phyloP scores from a whole-genome alignment of 371 early-diverging fungal genomes.

The Nematocida sp. region DNA sequence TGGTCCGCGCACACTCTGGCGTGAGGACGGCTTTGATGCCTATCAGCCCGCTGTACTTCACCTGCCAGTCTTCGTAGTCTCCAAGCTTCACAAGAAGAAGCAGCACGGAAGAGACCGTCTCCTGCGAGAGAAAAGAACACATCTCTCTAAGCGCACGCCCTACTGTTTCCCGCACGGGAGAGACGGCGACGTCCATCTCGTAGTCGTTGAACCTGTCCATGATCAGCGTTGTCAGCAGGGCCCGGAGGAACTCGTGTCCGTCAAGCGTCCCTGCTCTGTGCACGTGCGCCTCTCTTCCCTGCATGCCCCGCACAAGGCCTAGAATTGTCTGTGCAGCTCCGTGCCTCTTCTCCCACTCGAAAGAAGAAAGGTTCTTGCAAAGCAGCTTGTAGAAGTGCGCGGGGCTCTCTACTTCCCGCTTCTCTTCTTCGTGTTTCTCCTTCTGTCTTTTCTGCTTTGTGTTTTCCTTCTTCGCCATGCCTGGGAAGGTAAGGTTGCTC shows the following conservation, averaged over 20 bases:
- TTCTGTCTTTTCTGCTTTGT: slow-evolving; percentile 2
- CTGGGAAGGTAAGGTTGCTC: slow-evolving; percentile 36
- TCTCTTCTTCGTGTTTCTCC: slow-evolving; percentile 43
- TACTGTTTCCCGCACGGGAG: slow-evolving; percentile 63
- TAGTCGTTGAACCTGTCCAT: slow-evolving; percentile 65
- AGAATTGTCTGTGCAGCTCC: slow-evolving; percentile 57
- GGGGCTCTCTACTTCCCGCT: slow-evolving; percentile 46
- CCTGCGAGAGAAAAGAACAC: slow-evolving; percentile 40
- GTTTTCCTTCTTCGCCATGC: slow-evolving; percentile 3
- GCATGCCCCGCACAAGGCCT: slow-evolving; percentile 44
- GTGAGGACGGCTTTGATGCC: slow-evolving; percentile 46
- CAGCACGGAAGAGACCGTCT: slow-evolving; percentile 40
- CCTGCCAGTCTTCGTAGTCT: slow-evolving; percentile 61
- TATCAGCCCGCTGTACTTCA: slow-evolving; percentile 61
- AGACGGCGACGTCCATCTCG: slow-evolving; percentile 57
- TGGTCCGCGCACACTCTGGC: not conserved
- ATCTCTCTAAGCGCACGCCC: slow-evolving; percentile 50
- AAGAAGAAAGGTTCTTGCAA: slow-evolving; percentile 47
- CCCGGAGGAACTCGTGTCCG: slow-evolving; percentile 37
- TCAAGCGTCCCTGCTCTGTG: slow-evolving; percentile 8
- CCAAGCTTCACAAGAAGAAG: slow-evolving; percentile 46
- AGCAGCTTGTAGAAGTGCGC: slow-evolving; percentile 55
- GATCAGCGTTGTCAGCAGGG: slow-evolving; percentile 57
- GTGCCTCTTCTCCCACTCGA: slow-evolving; percentile 61
- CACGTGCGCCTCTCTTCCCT: not conserved